Percentiles rank a stretch among this genome's conserved stretches.
These are phyloP conservation scores for Didymella glomerata DNA, from an alignment of 2,329 filamentous ascomycete genomes.

Conservation along the genomic window DNA sequence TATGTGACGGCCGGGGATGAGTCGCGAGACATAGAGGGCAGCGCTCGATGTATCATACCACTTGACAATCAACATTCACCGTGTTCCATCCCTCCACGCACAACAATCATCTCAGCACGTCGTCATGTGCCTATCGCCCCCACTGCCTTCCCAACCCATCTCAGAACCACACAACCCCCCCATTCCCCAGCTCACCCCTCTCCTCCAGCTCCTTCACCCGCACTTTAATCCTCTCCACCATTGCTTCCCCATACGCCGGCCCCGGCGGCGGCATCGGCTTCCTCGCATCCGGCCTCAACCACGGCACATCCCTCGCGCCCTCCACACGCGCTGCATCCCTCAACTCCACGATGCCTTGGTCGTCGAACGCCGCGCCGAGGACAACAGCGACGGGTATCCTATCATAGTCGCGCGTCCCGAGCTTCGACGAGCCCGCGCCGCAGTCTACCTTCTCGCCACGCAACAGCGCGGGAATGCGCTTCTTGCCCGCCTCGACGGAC, in stretches of 20 bases:
- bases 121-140: no score
- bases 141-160: no score
- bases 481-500: neutral
- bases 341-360: neutral
- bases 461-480: neutral
- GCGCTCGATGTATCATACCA: no score
- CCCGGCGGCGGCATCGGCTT: no score
- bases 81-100: no score
- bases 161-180: neutral
- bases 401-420: neutral
- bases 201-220: neutral
- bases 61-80: no score
- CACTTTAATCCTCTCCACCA: neutral
- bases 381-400: neutral
- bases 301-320: neutral
- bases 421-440: neutral
- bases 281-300: neutral
- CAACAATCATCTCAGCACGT: no score
- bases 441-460: neutral
- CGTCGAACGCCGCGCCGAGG: neutral
- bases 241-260: neutral
- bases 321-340: neutral
- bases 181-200: neutral
- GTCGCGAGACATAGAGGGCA: no score
- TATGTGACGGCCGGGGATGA: no score